Percentiles rank a stretch among this genome's conserved stretches.
These are phyloP conservation scores for Clavispora fructus DNA, from an alignment of 805 yeast species.

Conservation along the genomic window DNA sequence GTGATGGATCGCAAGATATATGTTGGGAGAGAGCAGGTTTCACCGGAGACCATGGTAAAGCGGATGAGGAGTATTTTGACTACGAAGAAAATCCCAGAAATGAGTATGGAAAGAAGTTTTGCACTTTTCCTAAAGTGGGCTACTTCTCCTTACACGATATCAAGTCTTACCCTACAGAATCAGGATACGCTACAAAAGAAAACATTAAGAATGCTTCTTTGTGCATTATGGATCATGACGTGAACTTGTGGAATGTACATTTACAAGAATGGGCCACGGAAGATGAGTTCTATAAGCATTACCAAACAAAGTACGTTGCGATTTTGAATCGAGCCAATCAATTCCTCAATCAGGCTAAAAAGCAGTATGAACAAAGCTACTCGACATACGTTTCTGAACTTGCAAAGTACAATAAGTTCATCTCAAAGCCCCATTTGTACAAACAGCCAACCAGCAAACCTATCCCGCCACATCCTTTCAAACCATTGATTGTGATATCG, in stretches of 20 bases:
- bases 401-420: conserved; percentile 27
- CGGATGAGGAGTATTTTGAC: conserved; percentile 39
- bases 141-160: conserved; percentile 82
- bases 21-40: conserved; percentile 76
- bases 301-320: conserved; percentile 55
- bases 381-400: conserved; percentile 21
- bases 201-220: conserved; percentile 72
- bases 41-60: conserved; percentile 41
- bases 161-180: conserved; percentile 80
- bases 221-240: conserved; percentile 71
- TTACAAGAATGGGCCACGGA: conserved; percentile 58
- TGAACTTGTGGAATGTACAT: conserved; percentile 82
- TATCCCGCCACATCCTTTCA: conserved; percentile 32
- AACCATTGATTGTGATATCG: conserved; percentile 60
- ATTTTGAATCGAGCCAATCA: conserved; percentile 63
- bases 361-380: conserved; percentile 35
- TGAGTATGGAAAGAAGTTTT: conserved; percentile 43
- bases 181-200: conserved; percentile 68
- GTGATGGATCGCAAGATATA: conserved; percentile 85
- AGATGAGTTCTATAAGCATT: conserved; percentile 60
- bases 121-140: conserved; percentile 59
- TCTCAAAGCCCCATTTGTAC: conserved; percentile 27
- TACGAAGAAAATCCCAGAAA: conserved; percentile 32
- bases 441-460: conserved; percentile 25
- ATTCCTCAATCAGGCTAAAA: conserved; percentile 48